A percentile compares a stretch with the other conserved stretches of the same genome.
These are phyloP conservation scores for Coemansia sp. DNA, from an alignment of 192 early-diverging fungal species.

Conservation along the genomic window DNA sequence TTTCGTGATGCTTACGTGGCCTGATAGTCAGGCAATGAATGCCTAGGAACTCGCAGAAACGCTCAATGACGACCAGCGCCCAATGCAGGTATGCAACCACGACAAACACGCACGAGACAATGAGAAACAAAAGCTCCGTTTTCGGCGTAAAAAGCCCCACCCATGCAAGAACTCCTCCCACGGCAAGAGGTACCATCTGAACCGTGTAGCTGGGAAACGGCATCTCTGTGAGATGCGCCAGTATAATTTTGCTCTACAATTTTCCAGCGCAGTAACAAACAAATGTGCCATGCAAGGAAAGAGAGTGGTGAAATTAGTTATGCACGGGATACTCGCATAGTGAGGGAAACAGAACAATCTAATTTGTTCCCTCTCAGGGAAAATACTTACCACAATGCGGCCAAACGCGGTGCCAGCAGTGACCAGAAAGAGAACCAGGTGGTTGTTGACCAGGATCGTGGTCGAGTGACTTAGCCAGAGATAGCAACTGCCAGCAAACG, in stretches of 20 bases:
- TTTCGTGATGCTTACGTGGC: slow-evolving; percentile 53
- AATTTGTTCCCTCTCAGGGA: neutral
- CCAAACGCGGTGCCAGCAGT: slow-evolving; percentile 82
- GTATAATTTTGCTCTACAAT: slow-evolving; percentile 77
- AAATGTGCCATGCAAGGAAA: neutral
- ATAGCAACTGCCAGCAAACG: slow-evolving; percentile 63
- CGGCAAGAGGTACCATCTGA: slow-evolving; percentile 68
- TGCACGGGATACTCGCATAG: neutral
- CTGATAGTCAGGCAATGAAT: slow-evolving; percentile 85
- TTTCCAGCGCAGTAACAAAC: neutral
- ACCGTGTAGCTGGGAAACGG: slow-evolving; percentile 81
- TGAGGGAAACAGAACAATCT: too few relatives aligned
- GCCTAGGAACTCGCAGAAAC: slow-evolving; percentile 81
- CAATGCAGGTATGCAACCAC: slow-evolving; percentile 79
- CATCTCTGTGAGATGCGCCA: slow-evolving; percentile 84
- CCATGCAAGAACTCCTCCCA: slow-evolving; percentile 70
- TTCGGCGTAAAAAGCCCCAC: slow-evolving; percentile 65
- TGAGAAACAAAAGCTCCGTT: slow-evolving; percentile 71
- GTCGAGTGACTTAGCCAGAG: slow-evolving; percentile 74
- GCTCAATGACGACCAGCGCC: slow-evolving; percentile 81
- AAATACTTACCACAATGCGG: slow-evolving; percentile 64
- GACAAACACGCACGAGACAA: slow-evolving; percentile 69
- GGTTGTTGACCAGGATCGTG: slow-evolving; percentile 64
- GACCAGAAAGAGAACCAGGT: slow-evolving; percentile 72
- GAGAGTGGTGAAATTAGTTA: neutral